A percentile compares a stretch with the other conserved stretches of the same genome.
phyloP scores from a whole-genome alignment of 73 alveolate species.

The Tetrahymena elliotti region DNA sequence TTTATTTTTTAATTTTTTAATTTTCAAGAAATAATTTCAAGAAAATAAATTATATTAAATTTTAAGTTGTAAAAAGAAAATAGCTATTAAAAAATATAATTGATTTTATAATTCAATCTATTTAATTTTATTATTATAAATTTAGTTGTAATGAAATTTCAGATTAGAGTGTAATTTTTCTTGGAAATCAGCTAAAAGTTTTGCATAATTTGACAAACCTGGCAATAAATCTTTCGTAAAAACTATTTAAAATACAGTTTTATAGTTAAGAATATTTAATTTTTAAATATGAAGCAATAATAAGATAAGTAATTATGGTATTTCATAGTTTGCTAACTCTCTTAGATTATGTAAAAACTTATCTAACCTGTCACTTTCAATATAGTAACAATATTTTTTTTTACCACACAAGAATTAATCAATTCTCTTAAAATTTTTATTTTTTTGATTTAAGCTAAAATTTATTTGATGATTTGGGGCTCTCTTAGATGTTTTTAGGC shows the following conservation, averaged over 20 bases:
- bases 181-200: background rate
- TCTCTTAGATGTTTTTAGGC: background rate
- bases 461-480: background rate
- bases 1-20: no score
- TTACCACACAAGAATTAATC: background rate
- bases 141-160: background rate
- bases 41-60: no score
- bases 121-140: background rate
- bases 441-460: background rate
- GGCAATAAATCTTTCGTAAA: background rate
- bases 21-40: no score
- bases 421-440: no score
- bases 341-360: background rate
- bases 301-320: background rate
- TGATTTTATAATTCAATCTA: background rate
- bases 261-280: background rate
- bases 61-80: no score
- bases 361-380: background rate
- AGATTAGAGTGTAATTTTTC: background rate
- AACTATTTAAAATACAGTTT: background rate
- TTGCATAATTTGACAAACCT: background rate
- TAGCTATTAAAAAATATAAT: no score
- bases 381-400: background rate
- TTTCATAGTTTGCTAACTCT: background rate
- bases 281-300: background rate